Evolutionary conservation across 1,284 basidiomycete species (phyloP).

Genomic region (Anthracocystis walkeri): DNA sequence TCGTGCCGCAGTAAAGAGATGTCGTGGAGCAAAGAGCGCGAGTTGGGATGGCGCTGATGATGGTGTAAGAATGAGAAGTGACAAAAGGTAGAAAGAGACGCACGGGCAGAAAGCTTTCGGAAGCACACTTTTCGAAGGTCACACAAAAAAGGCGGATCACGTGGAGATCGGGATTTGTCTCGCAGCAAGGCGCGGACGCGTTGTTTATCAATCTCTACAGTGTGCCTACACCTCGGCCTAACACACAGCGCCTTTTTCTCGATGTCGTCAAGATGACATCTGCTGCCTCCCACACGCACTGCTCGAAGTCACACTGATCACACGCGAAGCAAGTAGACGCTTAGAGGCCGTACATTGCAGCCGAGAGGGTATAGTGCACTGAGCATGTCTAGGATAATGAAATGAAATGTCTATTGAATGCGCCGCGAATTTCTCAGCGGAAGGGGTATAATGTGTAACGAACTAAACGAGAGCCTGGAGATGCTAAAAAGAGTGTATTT

Average conservation of each 20-base stretch:
- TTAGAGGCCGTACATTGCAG: slow-evolving; percentile 4
- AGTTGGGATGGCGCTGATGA: no score
- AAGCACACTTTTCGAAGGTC: slow-evolving; percentile 21
- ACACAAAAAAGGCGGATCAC: slow-evolving; percentile 18
- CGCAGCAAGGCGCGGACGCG: slow-evolving; percentile 4
- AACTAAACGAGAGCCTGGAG: no score
- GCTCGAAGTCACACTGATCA: not conserved
- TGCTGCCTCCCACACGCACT: not conserved
- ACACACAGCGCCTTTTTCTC: not conserved
- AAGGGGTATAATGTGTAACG: slow-evolving; percentile 6
- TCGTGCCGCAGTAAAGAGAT: not conserved
- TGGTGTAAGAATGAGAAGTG: not conserved
- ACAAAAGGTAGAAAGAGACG: slow-evolving; percentile 1
- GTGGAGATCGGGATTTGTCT: slow-evolving; percentile 25
- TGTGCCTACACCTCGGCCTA: not conserved
- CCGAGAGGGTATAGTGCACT: slow-evolving; percentile 5
- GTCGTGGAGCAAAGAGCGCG: not conserved
- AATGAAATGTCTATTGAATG: slow-evolving; percentile 15
- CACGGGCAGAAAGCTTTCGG: slow-evolving; percentile 13
- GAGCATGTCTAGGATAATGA: slow-evolving; percentile 1
- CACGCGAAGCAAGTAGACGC: not conserved
- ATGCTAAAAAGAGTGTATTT: no score
- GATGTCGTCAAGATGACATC: slow-evolving; percentile 2
- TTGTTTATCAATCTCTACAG: not conserved
- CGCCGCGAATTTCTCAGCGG: slow-evolving; percentile 1